phyloP scores from a whole-genome alignment of 345 rosid species.

The Heritiera littoralis region DNA sequence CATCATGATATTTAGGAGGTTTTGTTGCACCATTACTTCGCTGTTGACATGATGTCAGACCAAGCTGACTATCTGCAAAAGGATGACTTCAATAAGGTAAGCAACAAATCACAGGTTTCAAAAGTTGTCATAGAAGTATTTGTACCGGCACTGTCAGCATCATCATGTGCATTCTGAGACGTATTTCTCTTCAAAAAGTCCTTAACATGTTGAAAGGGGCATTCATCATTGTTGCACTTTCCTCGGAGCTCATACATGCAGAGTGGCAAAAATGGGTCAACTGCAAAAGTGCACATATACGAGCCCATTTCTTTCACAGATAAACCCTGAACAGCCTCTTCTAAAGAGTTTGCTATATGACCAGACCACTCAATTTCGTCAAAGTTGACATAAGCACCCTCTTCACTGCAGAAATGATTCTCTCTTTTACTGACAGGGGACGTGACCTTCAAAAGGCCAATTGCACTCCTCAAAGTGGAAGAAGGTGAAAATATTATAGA shows the following conservation, averaged over 20 bases:
- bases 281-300: constrained; percentile 47
- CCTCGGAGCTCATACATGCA: constrained; percentile 96
- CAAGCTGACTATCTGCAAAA: constrained; percentile 55
- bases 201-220: constrained; percentile 90
- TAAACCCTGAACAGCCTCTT: constrained; percentile 26
- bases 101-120: constrained; percentile 17
- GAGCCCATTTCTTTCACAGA: constrained; percentile 45
- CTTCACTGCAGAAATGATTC: constrained; percentile 22
- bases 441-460: constrained; percentile 52
- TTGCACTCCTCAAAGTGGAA: constrained; percentile 51
- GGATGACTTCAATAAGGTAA: constrained; percentile 24
- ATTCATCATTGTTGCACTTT: constrained; percentile 89
- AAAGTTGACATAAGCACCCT: constrained; percentile 29
- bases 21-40: constrained; percentile 31
- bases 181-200: constrained; percentile 44
- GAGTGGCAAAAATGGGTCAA: constrained; percentile 84
- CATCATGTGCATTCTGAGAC: constrained; percentile 33
- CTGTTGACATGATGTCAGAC: constrained; percentile 32
- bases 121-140: constrained; percentile 7
- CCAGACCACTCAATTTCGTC: constrained; percentile 33
- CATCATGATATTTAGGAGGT: constrained; percentile 34
- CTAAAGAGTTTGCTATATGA: constrained; percentile 31
- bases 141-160: constrained; percentile 50
- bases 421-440: constrained; percentile 30
- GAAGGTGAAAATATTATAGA: constrained; percentile 40